A percentile compares a stretch with the other conserved stretches of the same genome.
phyloP scores from a whole-genome alignment of 2,329 filamentous ascomycete species.

The Madurella fahalii region DNA sequence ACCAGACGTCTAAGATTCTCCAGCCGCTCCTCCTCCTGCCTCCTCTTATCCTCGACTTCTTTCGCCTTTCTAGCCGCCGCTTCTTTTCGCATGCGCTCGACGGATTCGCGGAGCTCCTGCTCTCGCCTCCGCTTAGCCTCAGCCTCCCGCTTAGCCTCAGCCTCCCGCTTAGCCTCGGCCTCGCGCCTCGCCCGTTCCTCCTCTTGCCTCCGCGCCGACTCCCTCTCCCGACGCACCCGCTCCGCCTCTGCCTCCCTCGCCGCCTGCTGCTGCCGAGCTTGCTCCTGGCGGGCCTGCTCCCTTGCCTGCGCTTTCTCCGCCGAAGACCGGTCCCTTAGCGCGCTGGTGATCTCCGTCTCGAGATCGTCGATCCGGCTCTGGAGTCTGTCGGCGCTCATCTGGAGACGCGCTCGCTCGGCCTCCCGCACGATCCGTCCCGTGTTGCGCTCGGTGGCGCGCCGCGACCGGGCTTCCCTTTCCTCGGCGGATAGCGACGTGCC shows the following conservation, averaged over 20 bases:
- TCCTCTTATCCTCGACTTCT: background rate
- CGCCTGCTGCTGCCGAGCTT: background rate
- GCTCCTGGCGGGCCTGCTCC: background rate
- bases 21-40: background rate
- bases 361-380: background rate
- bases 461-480: background rate
- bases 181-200: too few species aligned
- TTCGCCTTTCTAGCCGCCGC: background rate
- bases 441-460: background rate
- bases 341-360: background rate
- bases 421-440: background rate
- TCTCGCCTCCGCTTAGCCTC: background rate
- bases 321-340: background rate
- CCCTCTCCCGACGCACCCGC: too few species aligned
- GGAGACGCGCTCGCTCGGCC: background rate
- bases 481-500: background rate
- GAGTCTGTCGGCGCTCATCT: background rate
- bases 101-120: background rate
- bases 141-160: background rate
- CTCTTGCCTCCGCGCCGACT: too few species aligned
- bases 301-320: background rate
- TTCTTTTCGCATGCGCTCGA: background rate
- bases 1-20: background rate
- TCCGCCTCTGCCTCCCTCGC: background rate
- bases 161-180: background rate